Conservation (phyloP, 1,284 basidiomycete species). For the Xerocomus amazonicus region DNA sequence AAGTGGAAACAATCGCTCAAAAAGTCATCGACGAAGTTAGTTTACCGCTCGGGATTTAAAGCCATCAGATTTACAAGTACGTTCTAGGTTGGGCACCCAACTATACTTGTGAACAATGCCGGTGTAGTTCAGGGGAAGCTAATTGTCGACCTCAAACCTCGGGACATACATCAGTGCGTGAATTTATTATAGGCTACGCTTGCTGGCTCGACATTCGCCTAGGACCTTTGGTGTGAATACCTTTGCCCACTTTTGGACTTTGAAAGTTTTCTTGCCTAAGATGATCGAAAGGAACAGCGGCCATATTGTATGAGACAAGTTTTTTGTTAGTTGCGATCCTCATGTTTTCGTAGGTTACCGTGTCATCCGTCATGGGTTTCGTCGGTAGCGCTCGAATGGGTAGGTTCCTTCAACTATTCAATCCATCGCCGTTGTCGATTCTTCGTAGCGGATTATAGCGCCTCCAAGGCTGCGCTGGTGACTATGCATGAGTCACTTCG, state of each 20-base stretch:
- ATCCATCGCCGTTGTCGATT: slow-evolving; percentile 5
- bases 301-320: slow-evolving; percentile 69
- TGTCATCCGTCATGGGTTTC: slow-evolving; percentile 78
- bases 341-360: slow-evolving; percentile 53
- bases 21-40: slow-evolving; percentile 71
- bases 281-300: slow-evolving; percentile 78
- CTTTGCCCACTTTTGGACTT: slow-evolving; percentile 84
- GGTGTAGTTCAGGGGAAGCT: slow-evolving; percentile 91
- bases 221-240: slow-evolving; percentile 92
- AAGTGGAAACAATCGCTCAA: slow-evolving; percentile 70
- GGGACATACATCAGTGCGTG: slow-evolving; percentile 77
- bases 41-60: neutral
- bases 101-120: slow-evolving; percentile 92
- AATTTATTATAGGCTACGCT: neutral
- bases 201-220: neutral
- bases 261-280: slow-evolving; percentile 90
- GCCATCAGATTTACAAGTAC: slow-evolving; percentile 1
- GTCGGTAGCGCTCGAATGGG: slow-evolving; percentile 78
- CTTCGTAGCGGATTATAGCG: slow-evolving; percentile 77
- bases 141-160: slow-evolving; percentile 72
- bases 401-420: slow-evolving; percentile 37
- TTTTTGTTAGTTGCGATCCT: neutral
- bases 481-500: slow-evolving; percentile 77
- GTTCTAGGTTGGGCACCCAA: slow-evolving; percentile 79
- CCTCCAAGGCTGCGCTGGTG: slow-evolving; percentile 82